Percentiles rank a stretch among this genome's conserved stretches.
These are phyloP conservation scores for Malassezia furfur DNA, from an alignment of 1,284 basidiomycete genomes.

Conservation along the genomic window DNA sequence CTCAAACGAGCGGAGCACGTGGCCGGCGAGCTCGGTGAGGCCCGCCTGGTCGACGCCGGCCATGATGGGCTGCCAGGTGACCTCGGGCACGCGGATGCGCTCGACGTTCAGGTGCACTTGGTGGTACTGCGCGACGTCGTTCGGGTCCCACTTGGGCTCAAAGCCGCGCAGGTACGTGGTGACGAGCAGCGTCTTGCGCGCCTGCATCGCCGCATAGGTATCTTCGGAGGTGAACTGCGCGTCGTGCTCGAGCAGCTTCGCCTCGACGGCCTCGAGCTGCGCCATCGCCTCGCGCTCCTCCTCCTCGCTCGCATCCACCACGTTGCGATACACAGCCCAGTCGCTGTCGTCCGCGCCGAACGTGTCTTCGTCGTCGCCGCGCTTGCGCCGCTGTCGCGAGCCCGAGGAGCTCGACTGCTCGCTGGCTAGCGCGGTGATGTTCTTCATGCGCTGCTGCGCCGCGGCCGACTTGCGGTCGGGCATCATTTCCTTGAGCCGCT, in stretches of 20 bases:
- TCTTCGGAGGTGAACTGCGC: slow-evolving; percentile 69
- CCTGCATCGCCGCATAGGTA: slow-evolving; percentile 68
- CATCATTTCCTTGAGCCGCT: slow-evolving; percentile 69
- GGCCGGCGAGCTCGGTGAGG: slow-evolving; percentile 77
- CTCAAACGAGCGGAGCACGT: slow-evolving; percentile 70
- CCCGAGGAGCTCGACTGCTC: slow-evolving; percentile 46
- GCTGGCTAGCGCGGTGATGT: slow-evolving; percentile 78
- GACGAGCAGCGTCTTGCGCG: slow-evolving; percentile 70
- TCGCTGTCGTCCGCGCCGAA: slow-evolving; percentile 93
- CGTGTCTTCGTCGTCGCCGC: slow-evolving; percentile 62
- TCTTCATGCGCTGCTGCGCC: slow-evolving; percentile 94
- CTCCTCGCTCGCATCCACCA: slow-evolving; percentile 77
- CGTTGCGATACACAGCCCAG: slow-evolving; percentile 96
- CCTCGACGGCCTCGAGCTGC: slow-evolving; percentile 66
- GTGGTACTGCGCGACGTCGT: slow-evolving; percentile 56
- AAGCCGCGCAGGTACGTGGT: slow-evolving; percentile 63
- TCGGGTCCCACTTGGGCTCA: slow-evolving; percentile 33
- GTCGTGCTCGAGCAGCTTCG: slow-evolving; percentile 71
- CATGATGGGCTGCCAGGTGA: slow-evolving; percentile 84
- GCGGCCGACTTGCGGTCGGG: slow-evolving; percentile 87
- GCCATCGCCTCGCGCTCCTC: slow-evolving; percentile 87
- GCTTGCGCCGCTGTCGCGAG: slow-evolving; percentile 51
- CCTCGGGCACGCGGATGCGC: slow-evolving; percentile 81
- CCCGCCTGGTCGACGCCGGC: slow-evolving; percentile 92
- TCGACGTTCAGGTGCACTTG: slow-evolving; percentile 89